Base-by-base conservation (phyloP, 345 rosid genomes). In the Capsella bursapastoris region DNA sequence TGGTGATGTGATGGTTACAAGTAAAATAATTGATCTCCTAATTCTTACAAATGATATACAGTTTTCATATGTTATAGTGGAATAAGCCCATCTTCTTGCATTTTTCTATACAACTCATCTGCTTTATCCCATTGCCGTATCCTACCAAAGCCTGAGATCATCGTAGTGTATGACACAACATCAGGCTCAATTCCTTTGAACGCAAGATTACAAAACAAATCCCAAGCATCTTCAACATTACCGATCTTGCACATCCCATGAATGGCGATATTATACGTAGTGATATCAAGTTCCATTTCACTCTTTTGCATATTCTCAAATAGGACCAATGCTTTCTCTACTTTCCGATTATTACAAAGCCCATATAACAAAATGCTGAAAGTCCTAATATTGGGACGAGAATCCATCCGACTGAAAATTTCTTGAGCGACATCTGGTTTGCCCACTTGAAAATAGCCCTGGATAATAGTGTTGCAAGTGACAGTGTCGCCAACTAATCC, bases 181-280 rank as follows among this genome's bases (percentile, higher is more conserved):
- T 82, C 72, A 14, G 84, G 83, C 47, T 64, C 27, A 44, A 83
- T 1, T 62, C 12, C 57, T n/a, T 34, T 52, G 10, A 4, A 2
- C 0, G 49, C 15, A 2, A 74, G 66, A 12, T 70, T 60, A 69
- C 66, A 35, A 66, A 75, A 82, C 8, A 74, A 56, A 28, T 61
- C 80, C 73, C 77, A 69, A 11, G 82, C 84, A 22, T 55, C 77
- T 28, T 79, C 79, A 7, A 82, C 73, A 22, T 57, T 31, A 51
- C 76, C 81, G 10, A 37, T 68, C 40, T 65, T 78, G 15, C 84
- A 76, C 81, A 86, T 15, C 52, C 88, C 82, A 7, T 81, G 44
- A 15, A 86, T 78, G 6, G 78, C 51, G 8, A 76, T 63, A 66
- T 44, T 82, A 45, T 67, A 78, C 3, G 16, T 13, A 2, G 74